phyloP scores from a whole-genome alignment of 331 rosid genomes.

The Pyracantha coccinea region DNA sequence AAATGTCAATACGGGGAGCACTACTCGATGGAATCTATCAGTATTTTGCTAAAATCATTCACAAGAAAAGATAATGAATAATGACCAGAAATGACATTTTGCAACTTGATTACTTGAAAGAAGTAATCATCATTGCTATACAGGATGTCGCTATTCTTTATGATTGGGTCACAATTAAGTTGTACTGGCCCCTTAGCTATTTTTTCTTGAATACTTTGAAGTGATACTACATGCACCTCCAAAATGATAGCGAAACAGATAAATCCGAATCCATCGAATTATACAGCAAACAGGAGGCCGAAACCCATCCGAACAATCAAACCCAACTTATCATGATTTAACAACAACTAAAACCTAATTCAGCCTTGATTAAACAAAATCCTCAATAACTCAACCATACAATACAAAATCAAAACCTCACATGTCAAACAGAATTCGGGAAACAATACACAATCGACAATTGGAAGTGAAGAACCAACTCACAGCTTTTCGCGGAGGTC shows the following conservation, averaged over 20 bases:
- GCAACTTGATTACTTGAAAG: neutral
- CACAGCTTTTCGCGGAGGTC: slow-evolving; percentile 94
- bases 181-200: neutral
- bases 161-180: neutral
- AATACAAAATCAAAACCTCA: neutral
- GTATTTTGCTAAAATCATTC: neutral
- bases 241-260: neutral
- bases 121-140: neutral
- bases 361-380: neutral
- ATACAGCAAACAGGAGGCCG: neutral
- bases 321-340: neutral
- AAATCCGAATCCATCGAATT: neutral
- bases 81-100: neutral
- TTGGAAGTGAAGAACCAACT: slow-evolving; percentile 1
- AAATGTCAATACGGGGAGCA: neutral
- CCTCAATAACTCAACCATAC: neutral
- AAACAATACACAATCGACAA: neutral
- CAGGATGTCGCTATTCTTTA: neutral
- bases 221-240: neutral
- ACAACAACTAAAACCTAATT: neutral
- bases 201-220: neutral
- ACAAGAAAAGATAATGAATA: neutral
- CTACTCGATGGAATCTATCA: neutral
- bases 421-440: neutral
- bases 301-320: slow-evolving; percentile 3